These are phyloP conservation scores for Gnomoniopsis smithogilvyi DNA, from an alignment of 2,329 filamentous ascomycete genomes.

Conservation along the genomic window DNA sequence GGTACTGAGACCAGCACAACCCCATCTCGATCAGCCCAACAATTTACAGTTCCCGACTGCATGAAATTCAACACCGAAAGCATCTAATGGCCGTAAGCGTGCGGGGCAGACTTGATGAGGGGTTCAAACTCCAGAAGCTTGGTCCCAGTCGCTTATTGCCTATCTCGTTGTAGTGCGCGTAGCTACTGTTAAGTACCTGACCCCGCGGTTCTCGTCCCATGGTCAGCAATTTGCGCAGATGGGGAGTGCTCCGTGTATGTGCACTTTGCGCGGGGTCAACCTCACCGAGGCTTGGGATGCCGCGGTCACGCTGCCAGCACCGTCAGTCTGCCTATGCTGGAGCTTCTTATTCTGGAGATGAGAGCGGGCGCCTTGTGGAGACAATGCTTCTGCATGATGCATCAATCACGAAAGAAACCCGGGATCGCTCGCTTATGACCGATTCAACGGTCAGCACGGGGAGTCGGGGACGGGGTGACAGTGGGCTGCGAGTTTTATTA, in stretches of 20 bases:
- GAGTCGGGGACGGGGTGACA: neutral
- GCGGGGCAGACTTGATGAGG: constrained; percentile 1
- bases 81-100: neutral
- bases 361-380: constrained; percentile 14
- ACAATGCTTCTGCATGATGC: constrained; percentile 8
- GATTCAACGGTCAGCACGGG: constrained; percentile 13
- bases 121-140: neutral
- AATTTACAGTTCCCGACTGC: neutral
- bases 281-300: neutral
- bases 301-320: neutral
- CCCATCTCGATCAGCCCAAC: neutral
- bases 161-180: neutral
- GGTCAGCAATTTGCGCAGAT: constrained; percentile 1
- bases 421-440: constrained; percentile 19
- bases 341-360: constrained; percentile 17
- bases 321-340: constrained; percentile 1
- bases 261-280: constrained; percentile 4
- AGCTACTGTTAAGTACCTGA: neutral
- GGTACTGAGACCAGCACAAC: neutral
- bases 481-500: neutral
- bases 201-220: neutral
- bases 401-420: constrained; percentile 18
- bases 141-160: neutral
- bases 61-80: neutral
- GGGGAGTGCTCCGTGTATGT: neutral